Base-by-base conservation (phyloP, 75 land plant species). In the Sequoia sempervirens region DNA sequence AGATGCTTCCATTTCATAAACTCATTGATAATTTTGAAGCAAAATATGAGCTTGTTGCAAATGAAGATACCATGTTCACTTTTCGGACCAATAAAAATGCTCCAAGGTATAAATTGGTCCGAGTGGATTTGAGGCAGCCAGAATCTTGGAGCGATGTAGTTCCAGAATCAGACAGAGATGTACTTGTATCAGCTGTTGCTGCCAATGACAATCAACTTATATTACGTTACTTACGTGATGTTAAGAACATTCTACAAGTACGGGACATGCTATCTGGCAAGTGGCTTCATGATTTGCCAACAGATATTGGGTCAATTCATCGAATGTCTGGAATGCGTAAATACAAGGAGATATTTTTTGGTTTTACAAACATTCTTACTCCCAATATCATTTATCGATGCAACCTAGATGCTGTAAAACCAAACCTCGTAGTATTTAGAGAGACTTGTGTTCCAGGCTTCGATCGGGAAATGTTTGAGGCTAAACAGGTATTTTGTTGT, bases 71-170 rank as follows among this genome's bases (percentile, higher is more conserved):
- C 4, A 38, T 89, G 43, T 98, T 98, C 64, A 98, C 99, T 11
- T 96, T 98, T 76, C 83, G 81, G n/a, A 98, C 99, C 14, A 98
- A 98, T 82, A 98, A 98, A 87, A 88, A 93, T 84, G 99, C 99
- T 80, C 99, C 99, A 64, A 91, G 84, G 79, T 92, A 96, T 78
- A 98, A 98, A 81, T 20, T 98, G 81, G 93, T 90, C 18, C 86
- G 95, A 13, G 93, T 96, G 28, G 93, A 98, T 83, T 66, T 96
- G 17, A 88, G 86, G 66, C 83, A 92, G 41, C 95, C 99, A 30
- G 87, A 83, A 41, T 15, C n/a, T 14, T 98, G 99, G 99, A 84
- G 54, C 58, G 96, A 95, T 85, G 89, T 98, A 7, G 80, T 98
- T 61, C 87, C 86, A 75, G 97, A 98, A 85, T 82, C 91, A 66